Evolutionary conservation across 768 basidiomycete species (phyloP), one percentile per base, ranked within the genome.

Genomic region (Panaeolus cyanescens): DNA sequence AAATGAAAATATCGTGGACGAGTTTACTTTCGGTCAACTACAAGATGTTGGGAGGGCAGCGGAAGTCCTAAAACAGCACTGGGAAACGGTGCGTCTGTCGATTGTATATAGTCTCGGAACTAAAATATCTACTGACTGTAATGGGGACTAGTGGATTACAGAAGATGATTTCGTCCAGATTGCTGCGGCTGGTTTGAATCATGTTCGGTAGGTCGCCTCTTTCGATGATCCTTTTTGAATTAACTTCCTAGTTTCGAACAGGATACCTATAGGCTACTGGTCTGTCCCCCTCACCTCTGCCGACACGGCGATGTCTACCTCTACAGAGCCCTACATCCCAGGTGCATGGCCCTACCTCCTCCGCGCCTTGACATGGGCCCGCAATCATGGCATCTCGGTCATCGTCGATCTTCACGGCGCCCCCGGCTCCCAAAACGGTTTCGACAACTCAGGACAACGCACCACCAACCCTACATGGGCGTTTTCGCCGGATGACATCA

Each of bases 391-490:
- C n/a, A 68, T 94, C 8, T 85, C 88, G 58, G 87, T 91, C 59
- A 86, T 94, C 61, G 67, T 94, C 37, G 93, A 93, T 72, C 77
- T 90, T 12, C 92, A 93, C 68, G 90, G 89, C 28, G 89, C 86
- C 4, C 87, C 89, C 0, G 88, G 85, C 25, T 81, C 80, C n/a
- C 81, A 82, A 60, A 84, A 81, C 62, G 89, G 90, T 2, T 91
- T 85, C 71, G 90, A 91, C 72, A 92, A 91, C 72, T 91, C 89
- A 7, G 90, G 90, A 1, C 87, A 87, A 68, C 77, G 83, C 32
- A 87, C 84, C 0, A 65, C 70, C 20, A 75, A 76, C 56, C 85
- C 89, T 2, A 71, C 77, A 45, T 92, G 88, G 87, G 87, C 81
- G 1, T 59, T 73, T 1, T 80, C 76, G 50, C 76, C 83, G 30